Percentiles rank a stretch among this genome's conserved stretches.
phyloP scores from a whole-genome alignment of 2,329 filamentous ascomycete genomes.

The Leptodontidium sp. region DNA sequence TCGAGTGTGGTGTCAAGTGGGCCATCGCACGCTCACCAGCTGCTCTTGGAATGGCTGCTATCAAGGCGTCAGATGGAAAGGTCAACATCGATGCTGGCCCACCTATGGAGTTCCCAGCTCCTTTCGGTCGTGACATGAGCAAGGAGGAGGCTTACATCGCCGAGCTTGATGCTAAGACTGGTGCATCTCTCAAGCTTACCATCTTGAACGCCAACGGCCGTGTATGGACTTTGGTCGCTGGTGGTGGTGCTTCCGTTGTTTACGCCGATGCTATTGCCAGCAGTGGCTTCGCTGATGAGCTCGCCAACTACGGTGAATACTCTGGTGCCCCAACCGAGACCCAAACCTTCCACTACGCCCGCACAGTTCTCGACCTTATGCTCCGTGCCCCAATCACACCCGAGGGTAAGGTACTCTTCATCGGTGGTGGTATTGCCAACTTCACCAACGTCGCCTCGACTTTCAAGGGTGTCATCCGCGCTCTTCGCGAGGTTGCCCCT shows the following conservation, averaged over 20 bases:
- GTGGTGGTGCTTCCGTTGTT: constrained; percentile 99
- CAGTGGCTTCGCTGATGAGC: constrained; percentile 91
- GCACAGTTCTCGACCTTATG: constrained; percentile 96
- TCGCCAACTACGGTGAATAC: constrained; percentile 99
- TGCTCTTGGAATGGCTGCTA: constrained; percentile 82
- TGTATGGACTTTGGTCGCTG: constrained; percentile 97
- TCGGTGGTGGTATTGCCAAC: constrained; percentile 99
- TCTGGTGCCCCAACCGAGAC: constrained; percentile 98
- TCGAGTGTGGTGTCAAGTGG: constrained; percentile 99
- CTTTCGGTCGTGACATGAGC: constrained; percentile 96
- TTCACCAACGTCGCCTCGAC: constrained; percentile 99
- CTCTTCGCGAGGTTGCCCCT: constrained; percentile 87
- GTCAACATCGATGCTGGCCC: constrained; percentile 95
- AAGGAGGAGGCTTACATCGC: constrained; percentile 99
- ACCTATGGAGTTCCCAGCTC: constrained; percentile 98
- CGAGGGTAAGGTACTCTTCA: constrained; percentile 98
- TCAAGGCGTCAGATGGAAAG: constrained; percentile 72
- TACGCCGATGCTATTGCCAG: constrained; percentile 99
- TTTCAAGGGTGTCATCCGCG: constrained; percentile 99
- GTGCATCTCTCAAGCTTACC: constrained; percentile 97
- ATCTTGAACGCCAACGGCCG: constrained; percentile 91
- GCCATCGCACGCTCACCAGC: constrained; percentile 91
- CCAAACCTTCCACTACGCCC: constrained; percentile 98
- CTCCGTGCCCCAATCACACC: constrained; percentile 84
- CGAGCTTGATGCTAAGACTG: constrained; percentile 98